Evolutionary conservation across 306 rosid genomes (phyloP).

Genomic region (Cucumis sativus): DNA sequence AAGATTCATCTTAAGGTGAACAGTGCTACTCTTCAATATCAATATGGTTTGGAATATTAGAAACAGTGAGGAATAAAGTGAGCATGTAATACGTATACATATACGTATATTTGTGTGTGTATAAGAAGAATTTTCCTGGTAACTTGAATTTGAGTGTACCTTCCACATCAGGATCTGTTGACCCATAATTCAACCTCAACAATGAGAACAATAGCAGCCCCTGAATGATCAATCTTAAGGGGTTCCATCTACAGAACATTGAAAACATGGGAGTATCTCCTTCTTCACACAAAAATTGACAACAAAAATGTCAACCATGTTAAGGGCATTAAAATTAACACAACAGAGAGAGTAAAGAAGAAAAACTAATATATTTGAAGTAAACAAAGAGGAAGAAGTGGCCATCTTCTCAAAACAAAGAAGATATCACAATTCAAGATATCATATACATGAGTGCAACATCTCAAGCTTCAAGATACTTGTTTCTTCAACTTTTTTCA

Average conservation of each 20-base stretch:
- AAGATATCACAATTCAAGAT: background rate
- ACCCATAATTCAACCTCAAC: constrained; percentile 31
- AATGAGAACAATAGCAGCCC: constrained; percentile 41
- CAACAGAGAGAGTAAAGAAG: background rate
- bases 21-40: background rate
- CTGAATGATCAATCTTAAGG: constrained; percentile 29
- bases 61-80: background rate
- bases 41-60: background rate
- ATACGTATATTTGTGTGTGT: too few relatives aligned
- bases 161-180: constrained; percentile 64
- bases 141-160: constrained; percentile 27
- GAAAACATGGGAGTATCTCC: constrained; percentile 32
- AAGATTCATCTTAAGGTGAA: background rate
- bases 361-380: background rate
- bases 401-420: background rate
- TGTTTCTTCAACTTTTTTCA: background rate
- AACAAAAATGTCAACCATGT: background rate
- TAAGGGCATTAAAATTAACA: background rate
- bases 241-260: constrained; percentile 18
- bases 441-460: background rate
- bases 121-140: background rate
- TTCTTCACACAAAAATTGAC: constrained; percentile 16
- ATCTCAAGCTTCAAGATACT: background rate
- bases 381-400: background rate
- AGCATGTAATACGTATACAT: too few relatives aligned